These are phyloP conservation scores for Penicillium sp. DNA, from an alignment of 2,329 filamentous ascomycete genomes.

Conservation along the genomic window DNA sequence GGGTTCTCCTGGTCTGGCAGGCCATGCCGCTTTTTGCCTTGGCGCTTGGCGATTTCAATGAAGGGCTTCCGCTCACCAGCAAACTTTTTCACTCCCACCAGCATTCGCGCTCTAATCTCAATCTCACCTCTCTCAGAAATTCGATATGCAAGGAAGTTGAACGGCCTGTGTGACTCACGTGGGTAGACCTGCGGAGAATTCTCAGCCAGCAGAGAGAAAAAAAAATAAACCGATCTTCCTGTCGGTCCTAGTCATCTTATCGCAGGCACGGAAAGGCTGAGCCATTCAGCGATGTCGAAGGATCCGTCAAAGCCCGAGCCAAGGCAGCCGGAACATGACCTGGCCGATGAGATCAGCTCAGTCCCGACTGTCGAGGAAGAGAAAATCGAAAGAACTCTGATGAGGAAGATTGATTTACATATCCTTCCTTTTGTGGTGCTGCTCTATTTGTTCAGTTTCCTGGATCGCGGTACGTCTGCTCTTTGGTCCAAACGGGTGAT, in stretches of 20 bases:
- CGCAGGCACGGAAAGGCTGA: slow-evolving; percentile 11
- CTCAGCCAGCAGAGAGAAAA: no score
- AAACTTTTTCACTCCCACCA: not conserved
- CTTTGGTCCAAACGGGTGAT: no score
- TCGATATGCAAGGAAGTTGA: not conserved
- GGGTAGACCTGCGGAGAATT: not conserved
- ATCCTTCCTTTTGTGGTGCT: slow-evolving; percentile 39
- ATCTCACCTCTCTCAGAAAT: not conserved
- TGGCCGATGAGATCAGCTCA: slow-evolving; percentile 12
- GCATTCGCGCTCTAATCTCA: not conserved
- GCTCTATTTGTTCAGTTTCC: slow-evolving; percentile 65
- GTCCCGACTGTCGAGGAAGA: slow-evolving; percentile 22
- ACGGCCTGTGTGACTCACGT: not conserved
- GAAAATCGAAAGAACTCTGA: slow-evolving; percentile 25
- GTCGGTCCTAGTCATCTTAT: not conserved
- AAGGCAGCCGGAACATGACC: slow-evolving; percentile 6
- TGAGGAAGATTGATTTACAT: slow-evolving; percentile 38
- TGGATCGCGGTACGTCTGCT: slow-evolving; percentile 51
- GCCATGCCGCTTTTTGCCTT: slow-evolving; percentile 1
- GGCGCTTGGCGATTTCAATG: slow-evolving; percentile 14
- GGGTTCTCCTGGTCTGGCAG: not conserved
- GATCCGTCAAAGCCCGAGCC: slow-evolving; percentile 8
- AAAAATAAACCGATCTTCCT: no score
- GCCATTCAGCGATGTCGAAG: slow-evolving; percentile 11
- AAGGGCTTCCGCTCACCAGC: not conserved